Base-by-base conservation (phyloP, 2,329 filamentous ascomycete species). In the Neospermospora avenae region DNA sequence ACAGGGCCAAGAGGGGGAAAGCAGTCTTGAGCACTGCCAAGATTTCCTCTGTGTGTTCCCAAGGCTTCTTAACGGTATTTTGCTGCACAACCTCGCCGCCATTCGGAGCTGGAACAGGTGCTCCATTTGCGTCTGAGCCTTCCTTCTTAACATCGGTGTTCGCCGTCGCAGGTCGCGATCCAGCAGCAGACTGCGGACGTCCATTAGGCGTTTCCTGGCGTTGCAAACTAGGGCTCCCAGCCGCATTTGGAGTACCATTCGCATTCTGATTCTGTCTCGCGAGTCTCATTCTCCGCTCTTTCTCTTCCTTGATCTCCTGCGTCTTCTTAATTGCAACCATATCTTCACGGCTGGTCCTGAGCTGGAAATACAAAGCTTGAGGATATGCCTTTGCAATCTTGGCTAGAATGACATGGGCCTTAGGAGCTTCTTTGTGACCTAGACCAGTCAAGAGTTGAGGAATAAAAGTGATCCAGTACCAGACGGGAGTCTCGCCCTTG, bases 391-490 rank as follows among this genome's bases (percentile, higher is more conserved):
- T 97, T 55, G 95, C 95, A 71, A 99, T 91, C 79, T 95, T 96
- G 24, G 91, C 84, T 18, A 99, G 82, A 53, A 99, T 91, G 54
- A 85, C 84, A 72, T 95, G 89, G 46, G 93, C 90, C 51, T 96
- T 88, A 4, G 87, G 86, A 13, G 92, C 93, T 75, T 99, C 96
- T 68, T 93, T 93, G 71, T 97, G 88, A 2, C 90, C 91, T 54
- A 99, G 81, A 55, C 93, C 95, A 45, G 91, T 93, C 34, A 99
- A 84, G 44, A 99, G 82, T 75, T 99, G 95, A 18, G 95, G 95
- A 65, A 99, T 98, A 74, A 96, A 99, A 0, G 93, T 98, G 68
- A 98, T 97, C 95, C 95, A 99, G 77, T 98, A 99, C 95, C 95
- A 99, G 13, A 96, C 91, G 0, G 93, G 92, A 2, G 92, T 96